Evolutionary conservation across 495 filamentous ascomycete species (phyloP), one percentile per base, ranked within the genome.

Genomic region (Tricharina praecox): DNA sequence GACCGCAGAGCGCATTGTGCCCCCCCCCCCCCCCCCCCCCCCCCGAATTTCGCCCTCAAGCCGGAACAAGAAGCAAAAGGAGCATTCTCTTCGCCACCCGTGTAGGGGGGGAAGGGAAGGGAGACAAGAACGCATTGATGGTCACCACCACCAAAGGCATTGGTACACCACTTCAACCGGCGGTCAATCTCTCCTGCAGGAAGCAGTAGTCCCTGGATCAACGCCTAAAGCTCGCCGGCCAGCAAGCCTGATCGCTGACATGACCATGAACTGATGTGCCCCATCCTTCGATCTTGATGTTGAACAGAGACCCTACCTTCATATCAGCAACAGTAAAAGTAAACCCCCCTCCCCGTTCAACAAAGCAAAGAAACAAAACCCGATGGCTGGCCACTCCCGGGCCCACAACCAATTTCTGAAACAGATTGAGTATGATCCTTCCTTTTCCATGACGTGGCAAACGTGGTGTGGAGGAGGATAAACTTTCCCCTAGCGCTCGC

Each of bases 361-460:
- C 20, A 24, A 43, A 43, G 34, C 7, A 37, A 43, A 24, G 40
- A 20, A 3, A 21, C 15, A 40, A 20, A 43, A 43, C 21, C 10
- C 11, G 20, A 43, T 26, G 40, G 23, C 40, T 43, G 23, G 40
- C 21, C 26, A 5, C 28, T 32, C 16, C 18, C 40, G 13, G 24
- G 20, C 9, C 40, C 10, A 18, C 23, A 11, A 24, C 19, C 10
- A 13, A 7, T 19, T 2, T 46, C 43, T 46, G 43, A 46, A 46
- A 46, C 43, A 34, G 25, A 46, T 33, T 33, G 43, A 34, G 25
- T 46, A 23, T 46, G 24, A 46, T 21, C 43, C 13, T 34, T 25
- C 23, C 15, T 47, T 56, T 61, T 57, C 58, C 58, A 61, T 57
- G 58, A 61, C 58, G n/a, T n/a, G n/a, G n/a, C n/a, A n/a, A n/a